Base-by-base conservation (phyloP, 306 rosid genomes). In the Gleditsia sinensis region DNA sequence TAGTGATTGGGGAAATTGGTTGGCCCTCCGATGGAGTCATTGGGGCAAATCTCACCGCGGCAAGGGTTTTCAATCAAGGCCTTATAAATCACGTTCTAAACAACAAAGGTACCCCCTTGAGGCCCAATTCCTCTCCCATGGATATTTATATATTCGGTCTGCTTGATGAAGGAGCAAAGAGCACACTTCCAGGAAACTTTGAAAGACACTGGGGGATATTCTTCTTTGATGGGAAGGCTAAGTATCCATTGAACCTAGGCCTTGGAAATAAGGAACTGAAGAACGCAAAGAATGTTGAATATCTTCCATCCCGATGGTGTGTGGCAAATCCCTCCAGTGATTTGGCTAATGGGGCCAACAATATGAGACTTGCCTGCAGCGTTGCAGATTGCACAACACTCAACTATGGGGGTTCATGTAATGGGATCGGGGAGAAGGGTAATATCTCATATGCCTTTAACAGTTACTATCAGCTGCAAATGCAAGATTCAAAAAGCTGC, bases 201-300 rank as follows among this genome's bases (percentile, higher is more conserved):
- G 99, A 94, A 79, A 88, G 99, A 68, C 99, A 94, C 64, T 94
- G 99, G 97, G 99, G 99, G 48, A 83, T 94, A 16, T 92, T 88
- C 72, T 94, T 96, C 17, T 94, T 94, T 57, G 97, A 92, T 53
- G 99, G 97, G 1, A 96, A 94, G 64, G 97, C 96, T 9, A 94
- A 90, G 83, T 94, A 94, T 79, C 69, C 88, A 2, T 28, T 94
- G 67, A 86, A 88, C 87, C 97, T 92, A 32, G 93, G 96, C 75
- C 86, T 76, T 60, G 97, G 97, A 63, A 84, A 82, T 71, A 83
- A 78, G 74, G 56, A 73, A 24, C 60, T 94, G 78, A 92, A 79
- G 77, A 87, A 94, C 82, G 97, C 95, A 61, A 88, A 77, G 79
- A 82, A 86, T 65, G 96, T 94, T 48, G 82, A 87, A 81, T 88